A percentile compares a stretch with the other conserved stretches of the same genome.
phyloP scores from a whole-genome alignment of 2,329 filamentous ascomycete species.

The Penicillium sp. region DNA sequence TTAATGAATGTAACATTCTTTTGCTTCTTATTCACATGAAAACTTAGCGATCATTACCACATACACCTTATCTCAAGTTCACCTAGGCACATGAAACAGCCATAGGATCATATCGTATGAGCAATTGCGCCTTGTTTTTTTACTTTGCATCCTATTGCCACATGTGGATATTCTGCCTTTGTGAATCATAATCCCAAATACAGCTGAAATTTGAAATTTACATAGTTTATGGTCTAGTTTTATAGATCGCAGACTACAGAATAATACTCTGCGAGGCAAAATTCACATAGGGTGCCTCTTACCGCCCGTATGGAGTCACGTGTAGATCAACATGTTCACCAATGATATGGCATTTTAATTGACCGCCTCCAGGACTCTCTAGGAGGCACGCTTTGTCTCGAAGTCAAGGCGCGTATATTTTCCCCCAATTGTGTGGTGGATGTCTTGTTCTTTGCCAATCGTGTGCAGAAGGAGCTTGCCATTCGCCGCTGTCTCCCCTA shows the following conservation, averaged over 20 bases:
- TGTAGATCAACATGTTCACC: not conserved
- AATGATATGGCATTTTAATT: not conserved
- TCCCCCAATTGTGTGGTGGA: constrained; percentile 25
- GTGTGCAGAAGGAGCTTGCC: constrained; percentile 32
- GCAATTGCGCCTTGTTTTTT: constrained; percentile 8
- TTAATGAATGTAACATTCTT: constrained; percentile 1
- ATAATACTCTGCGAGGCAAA: not conserved
- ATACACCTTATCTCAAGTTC: not conserved
- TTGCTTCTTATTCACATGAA: not conserved
- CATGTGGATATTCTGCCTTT: not conserved
- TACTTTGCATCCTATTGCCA: constrained; percentile 1
- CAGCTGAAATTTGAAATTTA: not conserved
- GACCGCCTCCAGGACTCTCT: not conserved
- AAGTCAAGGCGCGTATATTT: constrained; percentile 9
- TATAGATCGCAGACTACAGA: not conserved
- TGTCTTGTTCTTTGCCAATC: constrained; percentile 35
- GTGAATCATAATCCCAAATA: not conserved
- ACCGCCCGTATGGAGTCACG: not conserved
- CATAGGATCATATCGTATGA: constrained; percentile 20
- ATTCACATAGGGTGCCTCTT: not conserved
- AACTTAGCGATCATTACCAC: not conserved
- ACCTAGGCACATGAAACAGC: constrained; percentile 12
- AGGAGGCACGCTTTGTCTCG: constrained; percentile 1
- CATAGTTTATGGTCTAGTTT: not conserved
- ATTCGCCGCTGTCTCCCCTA: constrained; percentile 14